A percentile compares a stretch with the other conserved stretches of the same genome.
Evolutionary conservation across 768 basidiomycete genomes (phyloP).

Genomic region (Pulveroboletus ravenelii): DNA sequence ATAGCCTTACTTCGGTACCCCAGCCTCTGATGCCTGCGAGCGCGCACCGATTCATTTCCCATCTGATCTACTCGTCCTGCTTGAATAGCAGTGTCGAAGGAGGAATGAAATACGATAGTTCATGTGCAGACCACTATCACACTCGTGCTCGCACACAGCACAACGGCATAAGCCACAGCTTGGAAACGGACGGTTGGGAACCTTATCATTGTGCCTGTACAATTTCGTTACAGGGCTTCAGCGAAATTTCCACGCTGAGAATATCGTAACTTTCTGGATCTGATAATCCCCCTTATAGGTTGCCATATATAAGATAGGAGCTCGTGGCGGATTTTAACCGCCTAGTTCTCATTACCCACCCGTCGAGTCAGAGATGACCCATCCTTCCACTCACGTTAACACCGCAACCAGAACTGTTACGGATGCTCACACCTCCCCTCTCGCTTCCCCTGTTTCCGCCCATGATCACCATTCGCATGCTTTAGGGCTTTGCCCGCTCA

Average conservation of each 20-base stretch:
- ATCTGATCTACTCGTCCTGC: neutral
- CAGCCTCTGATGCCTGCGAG: neutral
- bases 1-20: neutral
- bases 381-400: neutral
- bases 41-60: neutral
- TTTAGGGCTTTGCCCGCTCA: conserved; percentile 37
- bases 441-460: conserved; percentile 7
- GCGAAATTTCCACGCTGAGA: neutral
- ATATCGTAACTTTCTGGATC: neutral
- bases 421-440: conserved; percentile 7
- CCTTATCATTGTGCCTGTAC: neutral
- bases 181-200: neutral
- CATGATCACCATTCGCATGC: conserved; percentile 23
- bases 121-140: neutral
- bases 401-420: neutral
- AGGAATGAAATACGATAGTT: no score
- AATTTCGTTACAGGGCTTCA: neutral
- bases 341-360: neutral
- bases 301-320: conserved; percentile 2
- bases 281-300: neutral
- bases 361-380: conserved; percentile 4
- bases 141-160: neutral
- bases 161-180: neutral
- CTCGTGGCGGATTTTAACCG: neutral
- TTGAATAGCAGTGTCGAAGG: neutral